Base-by-base conservation (phyloP, 139 green algal species). In the Coccomyxa sp. region DNA sequence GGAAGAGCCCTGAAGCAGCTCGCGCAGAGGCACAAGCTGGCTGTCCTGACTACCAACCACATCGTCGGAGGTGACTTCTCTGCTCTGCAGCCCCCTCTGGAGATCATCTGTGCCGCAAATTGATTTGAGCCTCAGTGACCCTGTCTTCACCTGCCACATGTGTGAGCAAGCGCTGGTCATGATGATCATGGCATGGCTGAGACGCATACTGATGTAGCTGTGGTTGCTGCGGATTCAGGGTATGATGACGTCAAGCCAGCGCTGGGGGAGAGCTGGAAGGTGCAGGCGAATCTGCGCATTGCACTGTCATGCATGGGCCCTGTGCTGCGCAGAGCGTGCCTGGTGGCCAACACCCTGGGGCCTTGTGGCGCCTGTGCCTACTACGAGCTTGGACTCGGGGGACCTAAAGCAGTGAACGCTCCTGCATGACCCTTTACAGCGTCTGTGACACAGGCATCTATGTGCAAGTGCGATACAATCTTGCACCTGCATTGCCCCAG, bases 1-100 rank as follows among this genome's bases (percentile, higher is more conserved):
- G 85, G 72, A 2, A 71, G 78, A 2, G 4, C 70, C 9, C 77
- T 92, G 14, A 77, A 80, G 10, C 40, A 78, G 39, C 64, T 87
- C 5, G 88, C 88, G 16, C 64, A 77, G 5, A 18, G 2, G 1
- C 58, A 79, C 37, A 39, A 41, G 7, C n/a, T 84, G 1, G 84
- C 79, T 9, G 86, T 89, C 55, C 79, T 92, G 41, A 73, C 86
- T 5, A 89, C 85, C 18, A 92, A 90, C 79, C 83, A 89, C 77
- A 74, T 89, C 8, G 86, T 89, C 27, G 36, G 58, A 16, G 77
- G 70, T 50, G 40, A 7, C n/a, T 22, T 16, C 6, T 37, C n/a
- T 71, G 64, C 64, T 34, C n/a, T 36, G 64, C 64, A 18, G 27
- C 27, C 64, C n/a, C n/a, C 18, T 7, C 50, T 7, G 5, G 27